Base-by-base conservation (phyloP, 352 stramenopile genomes). In the Pythium guiyangense region DNA sequence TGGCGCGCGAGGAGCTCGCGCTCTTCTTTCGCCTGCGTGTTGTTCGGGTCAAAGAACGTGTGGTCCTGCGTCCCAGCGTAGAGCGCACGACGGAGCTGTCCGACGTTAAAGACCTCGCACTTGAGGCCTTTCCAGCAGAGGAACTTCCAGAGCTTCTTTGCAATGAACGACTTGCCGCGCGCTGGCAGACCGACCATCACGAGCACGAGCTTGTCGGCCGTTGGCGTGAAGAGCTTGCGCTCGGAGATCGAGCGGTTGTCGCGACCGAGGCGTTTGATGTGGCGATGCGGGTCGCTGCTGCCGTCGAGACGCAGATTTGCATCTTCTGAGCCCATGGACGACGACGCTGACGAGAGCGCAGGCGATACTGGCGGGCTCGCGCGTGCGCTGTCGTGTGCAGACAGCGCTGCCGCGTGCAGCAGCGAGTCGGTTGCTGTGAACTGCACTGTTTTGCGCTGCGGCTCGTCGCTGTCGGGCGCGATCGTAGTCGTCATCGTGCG, bases 81-180 rank as follows among this genome's bases (percentile, higher is more conserved):
- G 45, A 95, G 73, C 54, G 88, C 79, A 20, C 93, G 84, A 0
- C 96, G 84, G 56, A 98, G 89, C 60, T 98, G 90, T 0, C 93
- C 94, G 9, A 98, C 94, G 70, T 98, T 98, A 70, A 98, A 98
- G 15, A 98, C 92, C 39, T 90, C 67, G 49, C 68, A 79, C 59
- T 83, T 71, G 44, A 86, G 67, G n/a, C 83, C 83, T 54, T 91
- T 93, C 83, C 83, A 93, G 55, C 70, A 83, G 25, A 90, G 69
- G 57, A 89, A 90, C 62, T 89, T 90, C 54, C 71, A 78, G 2
- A 92, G 70, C 56, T 96, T 96, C 64, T 97, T 96, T 52, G 92
- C 90, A 64, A 98, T 98, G 67, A 97, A 97, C 52, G 94, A 98
- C 68, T 98, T 98, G 49, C 95, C 95, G 12, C 92, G 94, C 1